phyloP scores from a whole-genome alignment of 805 yeast species.

The Wickerhamiella nectarea region DNA sequence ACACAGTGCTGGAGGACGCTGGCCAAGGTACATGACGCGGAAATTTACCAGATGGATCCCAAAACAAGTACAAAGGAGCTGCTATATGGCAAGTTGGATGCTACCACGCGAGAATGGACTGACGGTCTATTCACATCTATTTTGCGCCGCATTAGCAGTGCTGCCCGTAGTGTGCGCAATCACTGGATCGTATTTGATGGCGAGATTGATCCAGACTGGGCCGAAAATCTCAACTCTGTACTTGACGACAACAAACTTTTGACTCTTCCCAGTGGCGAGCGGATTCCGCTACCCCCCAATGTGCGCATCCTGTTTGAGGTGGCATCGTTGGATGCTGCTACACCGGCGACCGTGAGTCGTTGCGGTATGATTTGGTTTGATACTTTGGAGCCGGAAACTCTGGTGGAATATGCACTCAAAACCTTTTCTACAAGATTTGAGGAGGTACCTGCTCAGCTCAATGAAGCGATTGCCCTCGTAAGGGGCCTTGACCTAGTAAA shows the following conservation, averaged over 20 bases:
- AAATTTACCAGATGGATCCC: constrained; percentile 47
- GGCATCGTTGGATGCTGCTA: constrained; percentile 47
- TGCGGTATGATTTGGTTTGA: constrained; percentile 75
- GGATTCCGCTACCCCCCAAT: constrained; percentile 51
- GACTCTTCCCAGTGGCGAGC: constrained; percentile 83
- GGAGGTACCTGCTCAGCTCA: not conserved
- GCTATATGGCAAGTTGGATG: constrained; percentile 59
- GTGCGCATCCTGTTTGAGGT: constrained; percentile 67
- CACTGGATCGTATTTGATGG: constrained; percentile 89
- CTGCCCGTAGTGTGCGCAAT: constrained; percentile 40
- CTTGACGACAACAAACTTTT: constrained; percentile 73
- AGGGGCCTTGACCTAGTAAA: constrained; percentile 10
- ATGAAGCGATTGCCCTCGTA: not conserved
- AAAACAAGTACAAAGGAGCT: constrained; percentile 55
- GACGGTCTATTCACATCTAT: constrained; percentile 72
- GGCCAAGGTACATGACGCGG: constrained; percentile 29
- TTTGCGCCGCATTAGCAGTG: constrained; percentile 39
- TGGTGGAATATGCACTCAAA: constrained; percentile 19
- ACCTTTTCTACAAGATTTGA: constrained; percentile 6
- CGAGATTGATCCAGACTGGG: constrained; percentile 89
- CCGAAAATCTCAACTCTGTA: constrained; percentile 79
- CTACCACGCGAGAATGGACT: constrained; percentile 76
- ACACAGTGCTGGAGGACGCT: constrained; percentile 39
- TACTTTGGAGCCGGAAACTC: constrained; percentile 19
- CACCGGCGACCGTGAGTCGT: constrained; percentile 85